Base-by-base conservation (phyloP, 352 stramenopile genomes). In the Pythium insidiosum region DNA sequence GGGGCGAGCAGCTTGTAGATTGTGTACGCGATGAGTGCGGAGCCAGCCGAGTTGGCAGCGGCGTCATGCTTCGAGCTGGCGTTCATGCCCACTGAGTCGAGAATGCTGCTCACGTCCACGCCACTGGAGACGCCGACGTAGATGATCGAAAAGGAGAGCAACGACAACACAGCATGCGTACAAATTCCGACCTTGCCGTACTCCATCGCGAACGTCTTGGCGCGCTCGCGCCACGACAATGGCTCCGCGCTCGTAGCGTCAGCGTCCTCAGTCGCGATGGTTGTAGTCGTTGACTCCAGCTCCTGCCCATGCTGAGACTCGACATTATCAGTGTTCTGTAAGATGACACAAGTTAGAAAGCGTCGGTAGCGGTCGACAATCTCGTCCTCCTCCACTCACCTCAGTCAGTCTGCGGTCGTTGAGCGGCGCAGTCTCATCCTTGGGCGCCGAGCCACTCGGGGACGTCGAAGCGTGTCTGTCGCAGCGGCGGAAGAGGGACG, bases 1-100 rank as follows among this genome's bases (percentile, higher is more conserved):
- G 79, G 79, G n/a, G 72, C 49, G 18, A 78, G 43, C 33, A 92
- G 36, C 48, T 92, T 92, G 73, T 89, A 92, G 39, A 89, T 49
- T 11, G 79, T 73, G 52, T 92, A 92, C 22, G 79, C 62, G 38
- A 92, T 78, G n/a, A 92, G 50, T n/a, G 80, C 70, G 13, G 75
- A 87, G 23, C 73, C 75, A 5, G 76, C 73, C 21, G 71, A 84
- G 47, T 73, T 85, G 13, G 75, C 71, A 6, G 64, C 58, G 3
- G 61, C 45, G 38, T 82, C 64, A 30, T 61, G 39, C 35, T 56
- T 75, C 22, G 57, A 58, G 6, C 56, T 55, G 2, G 49, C 51
- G 0, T 61, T 66, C 0, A 83, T 54, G 1, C 77, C 77, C 21
- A 82, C 29, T 1, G 50, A 57, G 23, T 81, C 41, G 13, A 93